A percentile compares a stretch with the other conserved stretches of the same genome.
Conservation (phyloP, 257 asterid genomes). For the Primulina huaijiensis region DNA sequence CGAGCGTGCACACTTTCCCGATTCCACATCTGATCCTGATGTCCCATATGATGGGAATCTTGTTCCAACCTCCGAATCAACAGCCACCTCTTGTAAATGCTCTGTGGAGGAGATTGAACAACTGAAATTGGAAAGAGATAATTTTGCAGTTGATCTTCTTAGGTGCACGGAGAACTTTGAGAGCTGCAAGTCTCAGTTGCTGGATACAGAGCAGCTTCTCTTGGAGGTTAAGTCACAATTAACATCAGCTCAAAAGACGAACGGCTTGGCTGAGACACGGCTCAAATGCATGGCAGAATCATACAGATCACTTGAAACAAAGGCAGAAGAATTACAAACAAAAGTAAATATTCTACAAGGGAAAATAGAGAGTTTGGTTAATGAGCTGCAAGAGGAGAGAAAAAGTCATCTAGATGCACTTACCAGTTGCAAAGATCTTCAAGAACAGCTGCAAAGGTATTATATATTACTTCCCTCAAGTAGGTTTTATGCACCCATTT, state of each 20-base stretch:
- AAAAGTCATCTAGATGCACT: constrained; percentile 52
- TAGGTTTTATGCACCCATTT: neutral
- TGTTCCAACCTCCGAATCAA: constrained; percentile 70
- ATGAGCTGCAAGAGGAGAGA: constrained; percentile 74
- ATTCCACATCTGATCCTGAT: constrained; percentile 78
- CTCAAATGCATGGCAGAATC: constrained; percentile 98
- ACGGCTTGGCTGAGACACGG: constrained; percentile 90
- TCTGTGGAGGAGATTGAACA: constrained; percentile 81
- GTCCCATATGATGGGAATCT: constrained; percentile 68
- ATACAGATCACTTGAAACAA: constrained; percentile 71
- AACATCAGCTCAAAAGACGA: constrained; percentile 65
- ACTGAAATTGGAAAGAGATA: constrained; percentile 70
- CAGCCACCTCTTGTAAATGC: constrained; percentile 65
- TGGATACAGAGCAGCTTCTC: constrained; percentile 65
- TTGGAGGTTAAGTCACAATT: constrained; percentile 80
- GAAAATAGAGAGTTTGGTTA: constrained; percentile 48
- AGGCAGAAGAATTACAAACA: constrained; percentile 65
- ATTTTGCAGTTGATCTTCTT: constrained; percentile 58
- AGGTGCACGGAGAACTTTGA: constrained; percentile 54
- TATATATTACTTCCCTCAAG: neutral
- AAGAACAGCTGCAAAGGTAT: constrained; percentile 72
- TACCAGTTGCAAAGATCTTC: constrained; percentile 66
- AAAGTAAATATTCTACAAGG: constrained; percentile 62
- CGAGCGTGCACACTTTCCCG: constrained; percentile 64
- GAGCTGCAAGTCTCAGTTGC: constrained; percentile 57